Evolutionary conservation across 495 filamentous ascomycete genomes (phyloP).

Genomic region (Extremus antarcticus): DNA sequence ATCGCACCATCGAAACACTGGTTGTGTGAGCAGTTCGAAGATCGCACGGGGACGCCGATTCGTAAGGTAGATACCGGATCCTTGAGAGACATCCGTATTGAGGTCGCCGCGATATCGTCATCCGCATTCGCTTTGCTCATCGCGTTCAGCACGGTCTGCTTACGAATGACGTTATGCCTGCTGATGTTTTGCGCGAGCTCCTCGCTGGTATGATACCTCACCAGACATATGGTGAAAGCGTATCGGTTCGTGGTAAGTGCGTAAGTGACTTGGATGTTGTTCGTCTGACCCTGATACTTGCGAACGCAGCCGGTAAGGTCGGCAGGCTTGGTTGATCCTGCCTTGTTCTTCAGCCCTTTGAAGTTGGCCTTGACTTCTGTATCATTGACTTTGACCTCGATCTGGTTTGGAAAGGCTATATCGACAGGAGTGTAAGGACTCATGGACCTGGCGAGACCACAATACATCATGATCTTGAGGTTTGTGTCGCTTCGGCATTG

Average conservation of each 20-base stretch:
- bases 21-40: slow-evolving; percentile 70
- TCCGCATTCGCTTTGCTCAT: slow-evolving; percentile 69
- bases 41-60: slow-evolving; percentile 70
- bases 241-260: slow-evolving; percentile 76
- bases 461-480: slow-evolving; percentile 69
- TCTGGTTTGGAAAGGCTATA: slow-evolving; percentile 79
- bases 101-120: slow-evolving; percentile 76
- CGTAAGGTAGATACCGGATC: slow-evolving; percentile 81
- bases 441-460: slow-evolving; percentile 47
- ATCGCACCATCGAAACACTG: slow-evolving; percentile 94
- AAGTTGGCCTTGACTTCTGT: slow-evolving; percentile 81
- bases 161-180: slow-evolving; percentile 58
- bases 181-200: slow-evolving; percentile 60
- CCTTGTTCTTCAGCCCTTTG: slow-evolving; percentile 87
- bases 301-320: slow-evolving; percentile 75
- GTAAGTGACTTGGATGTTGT: slow-evolving; percentile 77
- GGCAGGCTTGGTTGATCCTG: slow-evolving; percentile 82
- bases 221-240: slow-evolving; percentile 43
- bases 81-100: slow-evolving; percentile 78
- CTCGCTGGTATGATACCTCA: slow-evolving; percentile 58
- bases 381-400: slow-evolving; percentile 81
- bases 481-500: slow-evolving; percentile 42
- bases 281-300: slow-evolving; percentile 54
- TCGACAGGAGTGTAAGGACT: slow-evolving; percentile 51
- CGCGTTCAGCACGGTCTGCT: slow-evolving; percentile 69